These are phyloP conservation scores for Epichloe hybrida DNA, from an alignment of 2,329 filamentous ascomycete species.

Conservation along the genomic window DNA sequence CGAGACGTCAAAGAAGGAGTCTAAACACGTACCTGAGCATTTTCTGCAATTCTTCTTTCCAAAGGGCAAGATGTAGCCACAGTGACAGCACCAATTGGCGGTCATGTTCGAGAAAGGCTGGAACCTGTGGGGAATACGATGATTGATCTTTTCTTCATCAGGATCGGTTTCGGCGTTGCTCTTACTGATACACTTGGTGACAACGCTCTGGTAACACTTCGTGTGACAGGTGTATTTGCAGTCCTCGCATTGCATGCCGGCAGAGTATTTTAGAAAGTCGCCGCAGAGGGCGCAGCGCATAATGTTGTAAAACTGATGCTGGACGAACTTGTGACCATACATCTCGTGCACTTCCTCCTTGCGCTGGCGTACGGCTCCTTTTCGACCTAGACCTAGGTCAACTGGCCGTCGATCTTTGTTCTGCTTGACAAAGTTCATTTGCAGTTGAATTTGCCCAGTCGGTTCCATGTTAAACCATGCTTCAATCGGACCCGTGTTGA, in stretches of 20 bases:
- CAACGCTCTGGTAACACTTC: conserved; percentile 91
- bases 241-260: conserved; percentile 97
- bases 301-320: conserved; percentile 99
- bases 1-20: background rate
- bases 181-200: conserved; percentile 99
- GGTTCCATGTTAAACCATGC: conserved; percentile 97
- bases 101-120: conserved; percentile 94
- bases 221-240: conserved; percentile 99
- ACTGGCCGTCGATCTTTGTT: conserved; percentile 70
- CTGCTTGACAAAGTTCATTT: conserved; percentile 85
- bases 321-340: conserved; percentile 97
- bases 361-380: conserved; percentile 90
- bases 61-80: conserved; percentile 87
- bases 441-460: conserved; percentile 80
- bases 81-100: conserved; percentile 99
- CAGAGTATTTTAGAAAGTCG: conserved; percentile 96
- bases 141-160: conserved; percentile 99
- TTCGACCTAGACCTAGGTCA: conserved; percentile 82
- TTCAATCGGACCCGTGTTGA: conserved; percentile 55
- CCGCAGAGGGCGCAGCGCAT: conserved; percentile 98
- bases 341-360: conserved; percentile 98
- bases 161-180: conserved; percentile 97
- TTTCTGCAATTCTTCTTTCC: conserved; percentile 91
- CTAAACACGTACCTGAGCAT: conserved; percentile 54
- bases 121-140: conserved; percentile 95